phyloP scores from a whole-genome alignment of 2,329 filamentous ascomycete genomes.

The Pseudocercospora crystallina region DNA sequence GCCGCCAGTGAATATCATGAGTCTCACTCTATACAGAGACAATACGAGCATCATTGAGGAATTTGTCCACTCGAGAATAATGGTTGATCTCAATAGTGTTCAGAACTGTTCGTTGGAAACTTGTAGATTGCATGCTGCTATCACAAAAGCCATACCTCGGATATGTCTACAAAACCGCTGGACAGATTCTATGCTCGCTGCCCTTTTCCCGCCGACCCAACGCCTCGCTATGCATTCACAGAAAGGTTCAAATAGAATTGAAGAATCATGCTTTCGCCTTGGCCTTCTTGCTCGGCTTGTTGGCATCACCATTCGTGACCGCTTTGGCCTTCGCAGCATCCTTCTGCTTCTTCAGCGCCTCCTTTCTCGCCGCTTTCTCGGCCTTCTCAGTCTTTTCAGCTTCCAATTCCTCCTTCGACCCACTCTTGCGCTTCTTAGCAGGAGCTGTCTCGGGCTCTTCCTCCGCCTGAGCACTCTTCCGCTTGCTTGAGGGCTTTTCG shows the following conservation, averaged over 20 bases:
- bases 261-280: constrained; percentile 6
- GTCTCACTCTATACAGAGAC: too few relatives aligned
- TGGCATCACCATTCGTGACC: constrained; percentile 13
- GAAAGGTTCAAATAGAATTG: too few relatives aligned
- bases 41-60: too few relatives aligned
- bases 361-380: constrained; percentile 29
- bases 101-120: too few relatives aligned
- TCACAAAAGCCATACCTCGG: too few relatives aligned
- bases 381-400: constrained; percentile 22
- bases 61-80: too few relatives aligned
- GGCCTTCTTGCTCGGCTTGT: constrained; percentile 12
- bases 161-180: too few relatives aligned
- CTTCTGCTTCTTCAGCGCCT: constrained; percentile 30
- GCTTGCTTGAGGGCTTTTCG: constrained; percentile 24
- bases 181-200: too few relatives aligned
- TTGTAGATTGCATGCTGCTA: too few relatives aligned
- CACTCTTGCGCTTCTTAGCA: constrained; percentile 33
- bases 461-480: constrained; percentile 17
- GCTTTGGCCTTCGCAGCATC: constrained; percentile 18
- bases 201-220: not conserved
- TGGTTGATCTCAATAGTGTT: too few relatives aligned
- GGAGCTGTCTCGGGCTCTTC: constrained; percentile 16
- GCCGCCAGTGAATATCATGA: too few relatives aligned
- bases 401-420: constrained; percentile 21
- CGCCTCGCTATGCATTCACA: constrained; percentile 12